Evolutionary conservation across 371 early-diverging fungal species (phyloP).

Genomic region (Apophysomyces sp.): DNA sequence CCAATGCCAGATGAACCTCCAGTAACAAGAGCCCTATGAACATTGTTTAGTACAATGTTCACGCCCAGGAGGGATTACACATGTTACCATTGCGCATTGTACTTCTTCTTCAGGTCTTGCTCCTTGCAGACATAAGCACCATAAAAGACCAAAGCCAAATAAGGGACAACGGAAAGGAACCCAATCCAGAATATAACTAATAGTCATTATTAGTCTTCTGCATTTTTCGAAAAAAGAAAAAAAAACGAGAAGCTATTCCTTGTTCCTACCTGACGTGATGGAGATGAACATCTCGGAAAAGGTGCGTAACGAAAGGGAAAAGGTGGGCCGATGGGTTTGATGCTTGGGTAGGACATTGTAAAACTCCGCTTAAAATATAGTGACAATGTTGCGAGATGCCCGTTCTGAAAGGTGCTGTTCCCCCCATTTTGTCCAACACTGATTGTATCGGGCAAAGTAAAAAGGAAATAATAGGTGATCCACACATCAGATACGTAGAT

Average conservation of each 20-base stretch:
- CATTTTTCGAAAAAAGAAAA: not conserved
- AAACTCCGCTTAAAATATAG: not conserved
- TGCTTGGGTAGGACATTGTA: not conserved
- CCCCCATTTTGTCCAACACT: too few relatives aligned
- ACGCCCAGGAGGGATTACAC: not conserved
- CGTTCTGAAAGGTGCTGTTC: too few relatives aligned
- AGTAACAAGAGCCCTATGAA: conserved; percentile 45
- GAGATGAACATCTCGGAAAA: not conserved
- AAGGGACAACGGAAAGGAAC: conserved; percentile 43
- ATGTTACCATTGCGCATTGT: conserved; percentile 58
- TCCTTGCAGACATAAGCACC: conserved; percentile 52
- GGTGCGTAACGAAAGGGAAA: not conserved
- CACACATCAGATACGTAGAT: too few relatives aligned
- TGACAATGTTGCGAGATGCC: too few relatives aligned
- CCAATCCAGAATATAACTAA: conserved; percentile 50
- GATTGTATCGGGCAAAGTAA: too few relatives aligned
- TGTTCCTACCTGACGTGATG: not conserved
- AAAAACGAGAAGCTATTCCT: not conserved
- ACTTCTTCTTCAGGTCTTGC: conserved; percentile 59
- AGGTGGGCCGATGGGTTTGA: not conserved
- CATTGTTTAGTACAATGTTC: not conserved
- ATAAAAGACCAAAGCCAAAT: conserved; percentile 42
- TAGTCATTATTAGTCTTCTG: not conserved
- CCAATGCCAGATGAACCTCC: conserved; percentile 71
- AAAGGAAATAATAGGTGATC: too few relatives aligned